A percentile compares a stretch with the other conserved stretches of the same genome.
Evolutionary conservation across 1,284 basidiomycete species (phyloP).

Genomic region (Athelia psychrophila): DNA sequence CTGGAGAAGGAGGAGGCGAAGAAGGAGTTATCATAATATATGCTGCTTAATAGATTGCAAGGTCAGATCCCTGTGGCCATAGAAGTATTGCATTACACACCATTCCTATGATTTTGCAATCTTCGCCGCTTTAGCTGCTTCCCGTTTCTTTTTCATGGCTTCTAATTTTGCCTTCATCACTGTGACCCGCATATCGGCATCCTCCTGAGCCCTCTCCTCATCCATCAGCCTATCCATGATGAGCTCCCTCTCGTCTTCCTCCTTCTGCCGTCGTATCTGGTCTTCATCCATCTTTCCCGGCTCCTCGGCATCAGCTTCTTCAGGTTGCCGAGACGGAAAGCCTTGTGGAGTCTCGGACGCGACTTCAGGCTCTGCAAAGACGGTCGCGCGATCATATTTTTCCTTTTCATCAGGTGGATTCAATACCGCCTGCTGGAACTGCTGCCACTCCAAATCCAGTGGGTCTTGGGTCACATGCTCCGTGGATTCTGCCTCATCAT

Average conservation of each 20-base stretch:
- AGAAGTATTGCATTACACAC: no score
- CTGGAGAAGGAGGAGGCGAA: slow-evolving; percentile 22
- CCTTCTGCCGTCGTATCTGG: slow-evolving; percentile 43
- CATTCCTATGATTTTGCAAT: background rate
- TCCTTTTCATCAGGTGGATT: slow-evolving; percentile 37
- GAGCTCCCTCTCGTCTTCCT: slow-evolving; percentile 71
- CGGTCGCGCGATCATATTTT: slow-evolving; percentile 64
- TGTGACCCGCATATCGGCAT: slow-evolving; percentile 72
- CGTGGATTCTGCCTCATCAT: slow-evolving; percentile 25
- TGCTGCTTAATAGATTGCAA: no score
- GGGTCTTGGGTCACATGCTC: slow-evolving; percentile 23
- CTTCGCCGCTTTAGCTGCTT: slow-evolving; percentile 31
- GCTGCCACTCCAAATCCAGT: slow-evolving; percentile 66
- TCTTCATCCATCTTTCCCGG: slow-evolving; percentile 42
- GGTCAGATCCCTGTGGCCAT: no score
- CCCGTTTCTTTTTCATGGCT: slow-evolving; percentile 54
- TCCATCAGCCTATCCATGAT: slow-evolving; percentile 81
- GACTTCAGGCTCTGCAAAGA: slow-evolving; percentile 65
- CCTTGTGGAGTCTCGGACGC: slow-evolving; percentile 46
- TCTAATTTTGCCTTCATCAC: slow-evolving; percentile 65
- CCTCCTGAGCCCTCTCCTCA: slow-evolving; percentile 80
- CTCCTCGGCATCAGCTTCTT: slow-evolving; percentile 19
- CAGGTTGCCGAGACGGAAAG: slow-evolving; percentile 39
- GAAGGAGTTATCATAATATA: background rate
- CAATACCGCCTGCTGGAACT: slow-evolving; percentile 64